Base-by-base conservation (phyloP, 2,329 filamentous ascomycete genomes). In the Aspergillaceae sp. region DNA sequence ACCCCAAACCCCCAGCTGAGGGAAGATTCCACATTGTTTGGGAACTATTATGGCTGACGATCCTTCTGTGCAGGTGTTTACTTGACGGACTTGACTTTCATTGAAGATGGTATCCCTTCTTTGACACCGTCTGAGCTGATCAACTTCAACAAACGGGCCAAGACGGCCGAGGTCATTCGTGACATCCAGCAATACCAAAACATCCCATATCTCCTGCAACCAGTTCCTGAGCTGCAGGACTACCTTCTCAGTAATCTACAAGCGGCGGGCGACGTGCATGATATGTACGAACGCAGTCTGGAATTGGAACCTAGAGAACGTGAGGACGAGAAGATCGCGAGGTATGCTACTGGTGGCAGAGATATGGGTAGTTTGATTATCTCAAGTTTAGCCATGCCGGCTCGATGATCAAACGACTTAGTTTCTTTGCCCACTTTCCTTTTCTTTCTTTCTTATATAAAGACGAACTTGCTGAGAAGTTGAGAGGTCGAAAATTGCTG, bases 161-260 rank as follows among this genome's bases (percentile, higher is more conserved):
- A 97, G 77, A 97, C 92, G 9, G 92, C 92, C 19, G 92, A 97
- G 65, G 92, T 98, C 37, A 98, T 98, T 59, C 87, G 90, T 51
- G 91, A 97, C 65, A 97, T 98, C 54, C 92, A 97, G 67, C 91
- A 97, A 65, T 98, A 96, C 65, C 92, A 98, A 67, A 96, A 95
- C 59, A 88, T 94, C 50, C 89, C 89, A n/a, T 98, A 97, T 65
- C 84, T 86, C 5, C 74, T 98, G 44, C 87, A 94, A 62, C 79
- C 89, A 0, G 91, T 98, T 10, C 79, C 83, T 2, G 92, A 97
- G 69, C 75, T 98, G 55, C 91, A 97, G 65, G 90, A 97, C 57
- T 98, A 97, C 69, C 95, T 98, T 55, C 72, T 96, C 56, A 90
- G 83, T 66, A 96, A 97, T 66, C 94, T 97, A 86, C 86, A 94